Base-by-base conservation (phyloP, 768 basidiomycete genomes). In the Phaffia tasmanica region DNA sequence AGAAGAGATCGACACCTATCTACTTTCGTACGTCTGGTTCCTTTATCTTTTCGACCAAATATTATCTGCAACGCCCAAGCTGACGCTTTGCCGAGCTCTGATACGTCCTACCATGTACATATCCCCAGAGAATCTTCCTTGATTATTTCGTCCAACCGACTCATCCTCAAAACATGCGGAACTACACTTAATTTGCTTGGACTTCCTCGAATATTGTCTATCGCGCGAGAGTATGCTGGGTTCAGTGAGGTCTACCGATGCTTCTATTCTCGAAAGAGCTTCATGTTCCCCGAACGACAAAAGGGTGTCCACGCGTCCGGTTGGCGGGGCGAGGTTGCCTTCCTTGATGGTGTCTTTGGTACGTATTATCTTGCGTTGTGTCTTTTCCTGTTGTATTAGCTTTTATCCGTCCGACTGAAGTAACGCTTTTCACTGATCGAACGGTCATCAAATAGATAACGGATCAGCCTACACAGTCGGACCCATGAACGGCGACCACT, bases 271-370 rank as follows among this genome's bases (percentile, higher is more conserved):
- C 86, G 94, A 72, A 99, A 98, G 78, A 87, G 88, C 8, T 99
- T 98, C 83, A 97, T 98, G 88, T 99, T 97, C 77, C 95, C 95
- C 9, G 95, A 99, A 76, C 84, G 88, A 27, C 95, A 99, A 75
- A 79, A 79, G 25, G 93, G 91, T 3, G 93, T 92, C 19, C 95
- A 99, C 78, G 60, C 55, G 30, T 81, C 84, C 65, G 88, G 91
- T 73, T 99, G 95, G 95, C 84, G 84, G 67, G 83, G 88, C 65
- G 95, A 99, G 78, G 87, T 98, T 73, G 83, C 85, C 65, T 98
- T 85, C 74, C 81, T 99, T 60, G 94, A 99, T 74, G 83, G 83
- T 69, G 85, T 93, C 69, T 98, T 99, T 76, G 81, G 82, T 72
- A 83, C 83, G 75, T 71, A 23, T 35, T 29, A 11, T 25, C 48